These are phyloP conservation scores for Epichloe glyceriae DNA, from an alignment of 2,329 filamentous ascomycete species.

Conservation along the genomic window DNA sequence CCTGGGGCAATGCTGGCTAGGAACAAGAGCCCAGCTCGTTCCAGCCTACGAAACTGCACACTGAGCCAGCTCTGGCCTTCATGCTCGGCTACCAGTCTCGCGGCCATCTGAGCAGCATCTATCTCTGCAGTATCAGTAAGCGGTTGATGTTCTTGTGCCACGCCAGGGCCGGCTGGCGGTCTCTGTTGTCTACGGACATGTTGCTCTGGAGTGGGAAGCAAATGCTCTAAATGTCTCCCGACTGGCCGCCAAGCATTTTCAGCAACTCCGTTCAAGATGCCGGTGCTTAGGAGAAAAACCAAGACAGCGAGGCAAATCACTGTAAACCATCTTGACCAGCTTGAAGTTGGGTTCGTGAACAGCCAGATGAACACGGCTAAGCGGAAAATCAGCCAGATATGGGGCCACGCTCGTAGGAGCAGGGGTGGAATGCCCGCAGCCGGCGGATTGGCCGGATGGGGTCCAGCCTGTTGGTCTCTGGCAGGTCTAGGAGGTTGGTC, in stretches of 20 bases:
- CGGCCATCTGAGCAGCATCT: slow-evolving; percentile 39
- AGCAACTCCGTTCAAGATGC: slow-evolving; percentile 40
- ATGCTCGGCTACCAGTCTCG: slow-evolving; percentile 35
- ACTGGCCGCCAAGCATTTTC: slow-evolving; percentile 44
- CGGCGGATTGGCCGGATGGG: slow-evolving; percentile 28
- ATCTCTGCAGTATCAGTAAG: slow-evolving; percentile 18
- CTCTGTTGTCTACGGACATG: slow-evolving; percentile 3
- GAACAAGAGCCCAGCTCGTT: slow-evolving; percentile 49
- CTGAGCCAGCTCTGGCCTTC: slow-evolving; percentile 20
- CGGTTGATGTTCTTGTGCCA: slow-evolving; percentile 15
- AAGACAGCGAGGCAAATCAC: slow-evolving; percentile 39
- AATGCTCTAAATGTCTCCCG: slow-evolving; percentile 43
- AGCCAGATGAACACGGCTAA: slow-evolving; percentile 50
- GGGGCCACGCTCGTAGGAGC: slow-evolving; percentile 36
- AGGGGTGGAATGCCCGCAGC: slow-evolving; percentile 20
- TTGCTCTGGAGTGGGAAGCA: slow-evolving; percentile 39
- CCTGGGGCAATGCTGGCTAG: slow-evolving; percentile 54
- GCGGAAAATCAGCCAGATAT: slow-evolving; percentile 48
- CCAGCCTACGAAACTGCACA: slow-evolving; percentile 36
- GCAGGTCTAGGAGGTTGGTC: background rate
- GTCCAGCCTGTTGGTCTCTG: slow-evolving; percentile 2
- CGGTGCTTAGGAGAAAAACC: slow-evolving; percentile 48
- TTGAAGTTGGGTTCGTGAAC: slow-evolving; percentile 45
- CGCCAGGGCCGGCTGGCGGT: slow-evolving; percentile 12
- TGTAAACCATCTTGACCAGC: slow-evolving; percentile 46